These are phyloP conservation scores for Penicillium canariense DNA, from an alignment of 495 filamentous ascomycete genomes.

Conservation along the genomic window DNA sequence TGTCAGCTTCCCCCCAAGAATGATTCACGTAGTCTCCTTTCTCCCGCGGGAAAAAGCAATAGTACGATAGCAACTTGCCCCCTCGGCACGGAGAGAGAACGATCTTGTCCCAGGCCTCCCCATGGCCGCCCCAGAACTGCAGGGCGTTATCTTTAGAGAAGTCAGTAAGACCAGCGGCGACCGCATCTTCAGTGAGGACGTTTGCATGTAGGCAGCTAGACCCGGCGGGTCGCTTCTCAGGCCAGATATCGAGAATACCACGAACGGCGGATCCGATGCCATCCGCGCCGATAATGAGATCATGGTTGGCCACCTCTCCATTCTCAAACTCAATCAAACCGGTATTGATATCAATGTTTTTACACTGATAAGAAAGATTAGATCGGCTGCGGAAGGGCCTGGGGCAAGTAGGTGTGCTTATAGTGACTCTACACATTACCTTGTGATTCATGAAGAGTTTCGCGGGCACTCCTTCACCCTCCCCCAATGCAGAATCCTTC, in stretches of 20 bases:
- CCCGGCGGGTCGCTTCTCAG: conserved; percentile 40
- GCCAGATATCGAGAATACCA: conserved; percentile 38
- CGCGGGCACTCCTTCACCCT: conserved; percentile 41
- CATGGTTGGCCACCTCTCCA: conserved; percentile 29
- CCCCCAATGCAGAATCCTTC: conserved; percentile 43
- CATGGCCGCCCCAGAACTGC: conserved; percentile 50
- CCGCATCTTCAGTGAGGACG: conserved; percentile 41
- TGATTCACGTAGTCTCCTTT: conserved; percentile 40
- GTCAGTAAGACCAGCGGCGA: conserved; percentile 38
- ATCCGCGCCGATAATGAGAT: conserved; percentile 44
- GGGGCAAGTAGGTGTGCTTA: neutral
- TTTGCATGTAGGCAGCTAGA: conserved; percentile 48
- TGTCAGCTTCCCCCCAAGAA: conserved; percentile 38
- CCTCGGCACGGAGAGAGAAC: conserved; percentile 48
- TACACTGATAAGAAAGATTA: conserved; percentile 13
- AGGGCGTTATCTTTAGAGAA: conserved; percentile 43
- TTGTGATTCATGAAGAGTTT: conserved; percentile 43
- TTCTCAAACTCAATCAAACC: conserved; percentile 39
- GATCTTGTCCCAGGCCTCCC: conserved; percentile 48
- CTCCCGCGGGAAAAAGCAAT: conserved; percentile 49
- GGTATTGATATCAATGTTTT: conserved; percentile 35
- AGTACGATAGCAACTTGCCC: conserved; percentile 45
- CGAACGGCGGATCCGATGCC: conserved; percentile 45
- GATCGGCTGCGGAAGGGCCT: neutral
- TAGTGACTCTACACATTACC: conserved; percentile 15